Conservation (phyloP, 768 basidiomycete species). For the Naematelia encephala region DNA sequence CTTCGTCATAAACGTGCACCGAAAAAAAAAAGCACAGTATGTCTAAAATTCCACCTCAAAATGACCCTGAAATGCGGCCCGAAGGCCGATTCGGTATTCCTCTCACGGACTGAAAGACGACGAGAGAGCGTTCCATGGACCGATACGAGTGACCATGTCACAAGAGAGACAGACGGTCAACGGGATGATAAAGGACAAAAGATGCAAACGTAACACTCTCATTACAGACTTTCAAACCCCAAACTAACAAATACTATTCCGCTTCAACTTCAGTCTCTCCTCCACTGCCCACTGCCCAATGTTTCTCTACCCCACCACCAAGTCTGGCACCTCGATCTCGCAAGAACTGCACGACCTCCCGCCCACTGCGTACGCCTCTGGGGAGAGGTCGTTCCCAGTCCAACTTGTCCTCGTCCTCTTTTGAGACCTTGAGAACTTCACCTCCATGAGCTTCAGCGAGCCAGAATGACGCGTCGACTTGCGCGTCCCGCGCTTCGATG, state of each 20-base stretch:
- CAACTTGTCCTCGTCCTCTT: conserved; percentile 51
- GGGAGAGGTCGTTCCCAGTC: conserved; percentile 48
- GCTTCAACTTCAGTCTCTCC: conserved; percentile 25
- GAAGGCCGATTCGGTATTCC: no score
- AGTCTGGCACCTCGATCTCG: conserved; percentile 70
- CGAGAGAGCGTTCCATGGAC: no score
- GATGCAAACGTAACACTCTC: background rate
- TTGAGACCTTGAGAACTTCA: conserved; percentile 24
- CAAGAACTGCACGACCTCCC: conserved; percentile 72
- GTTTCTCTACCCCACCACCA: conserved; percentile 55
- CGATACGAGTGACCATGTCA: no score
- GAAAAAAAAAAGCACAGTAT: no score
- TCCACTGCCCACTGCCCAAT: conserved; percentile 60
- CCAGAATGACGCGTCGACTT: conserved; percentile 54
- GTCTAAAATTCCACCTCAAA: no score
- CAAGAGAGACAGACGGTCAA: no score
- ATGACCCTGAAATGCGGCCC: no score
- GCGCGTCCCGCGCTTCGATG: conserved; percentile 50
- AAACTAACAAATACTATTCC: conserved; percentile 1
- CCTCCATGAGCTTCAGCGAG: conserved; percentile 39
- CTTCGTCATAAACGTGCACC: no score
- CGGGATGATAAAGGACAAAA: background rate
- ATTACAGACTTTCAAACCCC: background rate
- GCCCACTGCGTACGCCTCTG: conserved; percentile 56
- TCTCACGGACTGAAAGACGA: no score